Conservation (phyloP, 495 filamentous ascomycete species). For the Daldinia concentrica region DNA sequence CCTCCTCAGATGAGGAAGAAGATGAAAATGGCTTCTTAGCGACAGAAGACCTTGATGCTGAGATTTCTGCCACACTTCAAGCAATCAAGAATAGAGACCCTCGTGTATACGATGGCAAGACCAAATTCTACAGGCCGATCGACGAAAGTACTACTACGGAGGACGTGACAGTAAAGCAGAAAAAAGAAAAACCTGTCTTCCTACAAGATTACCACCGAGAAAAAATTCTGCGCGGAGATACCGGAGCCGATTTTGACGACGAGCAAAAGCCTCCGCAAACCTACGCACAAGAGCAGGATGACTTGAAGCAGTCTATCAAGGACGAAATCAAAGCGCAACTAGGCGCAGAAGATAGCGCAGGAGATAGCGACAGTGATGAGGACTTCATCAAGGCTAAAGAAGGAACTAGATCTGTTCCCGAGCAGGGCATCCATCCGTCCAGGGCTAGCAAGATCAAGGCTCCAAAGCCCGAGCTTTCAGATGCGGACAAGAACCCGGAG, state of each 20-base stretch:
- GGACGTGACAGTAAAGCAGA: slow-evolving; percentile 49
- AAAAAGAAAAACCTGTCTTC: slow-evolving; percentile 84
- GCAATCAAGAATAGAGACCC: slow-evolving; percentile 92
- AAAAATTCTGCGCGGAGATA: slow-evolving; percentile 74
- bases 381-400: slow-evolving; percentile 72
- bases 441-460: slow-evolving; percentile 58
- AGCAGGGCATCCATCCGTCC: slow-evolving; percentile 57
- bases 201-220: slow-evolving; percentile 90
- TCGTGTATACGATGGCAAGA: slow-evolving; percentile 80
- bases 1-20: slow-evolving; percentile 80
- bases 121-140: slow-evolving; percentile 76
- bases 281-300: slow-evolving; percentile 86
- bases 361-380: slow-evolving; percentile 72
- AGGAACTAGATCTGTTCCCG: slow-evolving; percentile 34
- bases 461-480: slow-evolving; percentile 70
- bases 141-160: slow-evolving; percentile 59
- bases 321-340: slow-evolving; percentile 78
- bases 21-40: slow-evolving; percentile 88
- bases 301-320: slow-evolving; percentile 77
- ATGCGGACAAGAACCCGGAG: slow-evolving; percentile 90
- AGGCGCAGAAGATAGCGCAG: slow-evolving; percentile 55
- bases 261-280: slow-evolving; percentile 67
- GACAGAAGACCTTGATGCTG: slow-evolving; percentile 81
- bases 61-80: slow-evolving; percentile 82
- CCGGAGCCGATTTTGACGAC: slow-evolving; percentile 65